Percentiles rank a stretch among this genome's conserved stretches.
Conservation (phyloP, 2,329 filamentous ascomycete species). For the Curvularia sp. region DNA sequence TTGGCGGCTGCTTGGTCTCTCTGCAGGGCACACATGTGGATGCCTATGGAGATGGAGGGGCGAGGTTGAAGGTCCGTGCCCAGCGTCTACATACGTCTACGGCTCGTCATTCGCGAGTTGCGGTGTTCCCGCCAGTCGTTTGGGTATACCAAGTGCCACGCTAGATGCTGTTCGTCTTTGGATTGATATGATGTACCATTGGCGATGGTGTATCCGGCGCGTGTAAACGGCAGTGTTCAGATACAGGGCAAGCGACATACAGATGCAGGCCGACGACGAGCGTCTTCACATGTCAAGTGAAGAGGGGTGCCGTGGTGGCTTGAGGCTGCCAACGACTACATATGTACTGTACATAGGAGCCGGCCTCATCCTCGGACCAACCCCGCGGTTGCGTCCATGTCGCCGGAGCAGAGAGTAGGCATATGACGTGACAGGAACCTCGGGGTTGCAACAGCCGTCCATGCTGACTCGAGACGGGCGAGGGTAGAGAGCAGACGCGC, state of each 20-base stretch:
- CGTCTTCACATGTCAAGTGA: conserved; percentile 8
- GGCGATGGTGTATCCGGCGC: background rate
- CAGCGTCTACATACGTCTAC: background rate
- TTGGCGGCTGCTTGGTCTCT: background rate
- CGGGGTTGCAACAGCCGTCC: background rate
- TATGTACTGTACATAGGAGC: too few species aligned
- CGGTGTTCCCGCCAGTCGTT: background rate
- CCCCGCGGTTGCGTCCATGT: conserved; percentile 15
- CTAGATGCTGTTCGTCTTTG: background rate
- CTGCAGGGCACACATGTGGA: conserved; percentile 1
- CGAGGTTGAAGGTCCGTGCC: conserved; percentile 6
- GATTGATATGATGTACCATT: background rate
- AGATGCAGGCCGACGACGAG: conserved; percentile 5
- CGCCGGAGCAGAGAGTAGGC: conserved; percentile 1
- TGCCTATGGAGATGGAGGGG: conserved; percentile 7
- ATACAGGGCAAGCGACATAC: background rate
- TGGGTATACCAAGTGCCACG: background rate
- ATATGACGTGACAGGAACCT: background rate
- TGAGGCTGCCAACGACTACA: background rate
- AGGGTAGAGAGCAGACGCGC: background rate
- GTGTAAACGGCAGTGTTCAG: background rate
- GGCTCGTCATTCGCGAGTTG: background rate
- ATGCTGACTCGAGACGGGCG: background rate
- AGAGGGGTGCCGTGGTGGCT: background rate
- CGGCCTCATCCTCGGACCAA: conserved; percentile 8